Evolutionary conservation across 768 basidiomycete species (phyloP), one percentile per base, ranked within the genome.

Genomic region (Strobilomyces confusus): DNA sequence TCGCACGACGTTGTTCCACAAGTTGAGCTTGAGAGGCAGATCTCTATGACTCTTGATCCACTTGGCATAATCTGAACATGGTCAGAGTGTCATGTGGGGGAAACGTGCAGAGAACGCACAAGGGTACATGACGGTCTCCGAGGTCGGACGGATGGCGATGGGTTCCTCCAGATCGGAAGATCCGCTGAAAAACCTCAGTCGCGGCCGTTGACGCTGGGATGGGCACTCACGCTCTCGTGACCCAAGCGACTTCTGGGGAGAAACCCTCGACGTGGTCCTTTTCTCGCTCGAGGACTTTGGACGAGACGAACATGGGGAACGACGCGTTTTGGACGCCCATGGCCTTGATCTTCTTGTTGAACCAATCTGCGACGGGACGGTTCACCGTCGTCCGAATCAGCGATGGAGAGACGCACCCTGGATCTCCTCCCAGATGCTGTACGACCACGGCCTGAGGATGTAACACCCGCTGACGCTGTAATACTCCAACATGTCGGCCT

Each of bases 241-340:
- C 97, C 97, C 97, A 99, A n/a, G 97, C 97, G 32, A 99, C 97
- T 72, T 99, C 97, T 4, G 97, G 95, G 52, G 95, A 95, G 75
- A 99, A 99, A 3, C 97, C 97, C 70, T 98, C 97, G 54, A 99
- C 92, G 69, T 99, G 97, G 63, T 98, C 86, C 75, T 98, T 98
- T 72, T 99, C 97, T 49, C 90, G 82, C 72, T 99, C 95, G 52
- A 99, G 81, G 23, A 95, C 90, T 52, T 90, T 92, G 53, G 81
- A 72, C 0, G 94, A 95, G 32, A 99, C 89, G 63, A 98, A 98
- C 92, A 99, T 98, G 4, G 97, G 97, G 81, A 99, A 99, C 68
- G 98, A 99, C 5, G 92, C 86, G 69, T 98, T 98, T 69, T 97
- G 91, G 17, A 98, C 95, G 43, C 87, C 97, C 66, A 98, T 80